phyloP scores from a whole-genome alignment of 148 eudicot genomes.

The Limonium bicolor region DNA sequence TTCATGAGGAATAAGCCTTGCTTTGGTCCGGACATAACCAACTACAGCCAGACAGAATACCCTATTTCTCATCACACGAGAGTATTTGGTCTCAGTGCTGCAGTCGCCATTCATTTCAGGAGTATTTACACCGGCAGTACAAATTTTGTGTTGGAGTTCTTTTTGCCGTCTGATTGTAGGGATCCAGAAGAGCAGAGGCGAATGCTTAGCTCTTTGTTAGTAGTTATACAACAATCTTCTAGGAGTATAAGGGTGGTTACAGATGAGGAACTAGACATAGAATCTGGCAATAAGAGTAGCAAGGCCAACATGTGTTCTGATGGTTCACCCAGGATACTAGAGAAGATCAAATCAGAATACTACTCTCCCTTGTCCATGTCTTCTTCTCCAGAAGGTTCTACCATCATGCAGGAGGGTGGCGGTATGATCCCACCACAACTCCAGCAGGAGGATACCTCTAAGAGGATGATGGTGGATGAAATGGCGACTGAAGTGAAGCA shows the following conservation, averaged over 20 bases:
- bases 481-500: constrained; percentile 24
- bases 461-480: too few relatives aligned
- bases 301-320: too few relatives aligned
- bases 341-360: constrained; percentile 10
- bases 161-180: constrained; percentile 43
- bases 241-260: constrained; percentile 56
- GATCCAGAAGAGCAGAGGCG: constrained; percentile 46
- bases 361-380: too few relatives aligned
- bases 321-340: constrained; percentile 16
- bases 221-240: constrained; percentile 47
- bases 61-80: constrained; percentile 86
- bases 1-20: constrained; percentile 66
- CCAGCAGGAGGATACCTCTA: too few relatives aligned
- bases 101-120: constrained; percentile 80
- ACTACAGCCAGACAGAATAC: constrained; percentile 49
- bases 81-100: constrained; percentile 59
- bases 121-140: constrained; percentile 38
- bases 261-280: constrained; percentile 50
- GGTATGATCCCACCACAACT: too few relatives aligned
- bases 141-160: constrained; percentile 83
- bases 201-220: constrained; percentile 50
- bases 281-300: too few relatives aligned
- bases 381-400: too few relatives aligned
- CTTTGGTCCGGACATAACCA: constrained; percentile 49
- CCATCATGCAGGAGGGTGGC: too few relatives aligned